Base-by-base conservation (phyloP, 176 grass and related monocot species). In the Carex cristatella region DNA sequence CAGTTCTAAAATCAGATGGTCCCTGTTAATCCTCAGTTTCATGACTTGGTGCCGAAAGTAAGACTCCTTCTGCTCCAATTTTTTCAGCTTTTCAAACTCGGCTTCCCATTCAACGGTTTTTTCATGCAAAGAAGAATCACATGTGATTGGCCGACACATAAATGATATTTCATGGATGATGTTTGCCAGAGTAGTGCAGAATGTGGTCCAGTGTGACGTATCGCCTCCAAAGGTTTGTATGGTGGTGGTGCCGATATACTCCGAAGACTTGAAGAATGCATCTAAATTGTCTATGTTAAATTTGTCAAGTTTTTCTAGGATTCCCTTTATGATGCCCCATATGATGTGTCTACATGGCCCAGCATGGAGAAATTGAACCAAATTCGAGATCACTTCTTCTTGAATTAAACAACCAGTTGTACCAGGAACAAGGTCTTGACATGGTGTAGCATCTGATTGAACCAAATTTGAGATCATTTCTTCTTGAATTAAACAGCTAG, bases 261-360 rank as follows among this genome's bases (percentile, higher is more conserved):
- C 70, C 4, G 46, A 75, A 28, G n/a, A 53, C 46, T 53, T 75
- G 44, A 53, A 75, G 46, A 75, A 75, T 51, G 71, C 71, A 30
- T 75, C 19, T 10, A 30, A 19, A 53, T n/a, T 51, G 23, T 75
- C 71, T 75, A 75, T 5, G 44, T 75, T 53, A 53, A 28, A 53
- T 28, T 75, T 75, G n/a, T 19, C 28, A 19, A 53, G 46, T 51
- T 75, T n/a, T 75, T 75, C 71, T 3, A 75, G 71, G 71, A 27
- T 75, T 75, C 71, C 71, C 40, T 75, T 51, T 75, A 75, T 51
- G n/a, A 75, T 75, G 10, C 71, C 71, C 71, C 9, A n/a, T 27
- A 75, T 54, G 19, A 75, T 44, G n/a, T 75, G 44, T 75, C n/a
- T 75, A 75, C 71, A 75, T 53, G 71, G 71, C 8, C 71, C 44